Evolutionary conservation across 257 asterid genomes (phyloP), one percentile per base, ranked within the genome.

Genomic region (Plantago elongata): DNA sequence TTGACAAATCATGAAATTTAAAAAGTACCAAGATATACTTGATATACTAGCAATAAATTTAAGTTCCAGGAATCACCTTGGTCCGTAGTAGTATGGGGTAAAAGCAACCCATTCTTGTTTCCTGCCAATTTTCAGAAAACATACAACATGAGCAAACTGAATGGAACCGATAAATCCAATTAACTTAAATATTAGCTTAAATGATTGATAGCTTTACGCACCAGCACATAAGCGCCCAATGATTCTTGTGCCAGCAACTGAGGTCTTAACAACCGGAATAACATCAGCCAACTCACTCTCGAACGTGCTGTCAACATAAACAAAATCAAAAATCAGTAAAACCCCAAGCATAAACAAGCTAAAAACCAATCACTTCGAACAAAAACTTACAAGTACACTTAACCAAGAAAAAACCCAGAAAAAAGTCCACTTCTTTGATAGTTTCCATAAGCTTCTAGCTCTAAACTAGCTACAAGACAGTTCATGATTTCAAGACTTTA

Each of bases 31-130:
- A 34, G 18, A 57, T 57, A 52, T 38, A 47, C 27, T 10, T 5
- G 2, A 50, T 57, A 27, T 0, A 60, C 64, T 27, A 51, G 27
- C 27, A 22, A 22, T 22, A 22, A 22, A 54, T 37, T 11, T 1
- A 42, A 64, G 51, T 38, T 14, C 13, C 59, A 9, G 12, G 38
- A 50, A 40, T 79, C 70, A 91, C 96, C 98, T 81, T 91, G 96
- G 77, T 91, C 98, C 3, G 96, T 91, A 61, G 98, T 91, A 52
- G 71, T 91, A 73, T 88, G 98, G 63, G 98, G 98, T 77, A 91
- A 76, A 55, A 91, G 92, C 77, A 91, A 78, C 38, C 98, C 98
- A 29, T 91, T 91, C 76, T 91, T 91, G 77, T 91, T 91, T 62
- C 98, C 98, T 91, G 79, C 54, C 57, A 65, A 57, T 11, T 49